phyloP scores from a whole-genome alignment of 202 grass and related monocot genomes.

The Panicum virgatum region DNA sequence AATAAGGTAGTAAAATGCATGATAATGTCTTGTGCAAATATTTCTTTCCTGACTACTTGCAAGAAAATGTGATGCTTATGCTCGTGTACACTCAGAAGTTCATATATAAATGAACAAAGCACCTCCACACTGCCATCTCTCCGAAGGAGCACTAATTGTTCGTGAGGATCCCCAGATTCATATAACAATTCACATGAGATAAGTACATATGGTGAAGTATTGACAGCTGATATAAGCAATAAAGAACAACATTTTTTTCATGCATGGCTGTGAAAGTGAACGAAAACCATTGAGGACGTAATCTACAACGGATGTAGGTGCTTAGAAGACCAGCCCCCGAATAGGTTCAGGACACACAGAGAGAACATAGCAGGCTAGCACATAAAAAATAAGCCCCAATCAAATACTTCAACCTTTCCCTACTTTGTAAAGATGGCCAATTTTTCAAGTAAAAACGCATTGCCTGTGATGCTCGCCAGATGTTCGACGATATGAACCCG shows the following conservation, averaged over 20 bases:
- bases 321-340: not conserved
- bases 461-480: not conserved
- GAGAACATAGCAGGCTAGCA: not conserved
- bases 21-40: not conserved
- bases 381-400: not conserved
- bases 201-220: not conserved
- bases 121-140: not conserved
- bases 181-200: not conserved
- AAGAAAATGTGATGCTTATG: not conserved
- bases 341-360: not conserved
- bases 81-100: not conserved
- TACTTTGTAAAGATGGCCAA: not conserved
- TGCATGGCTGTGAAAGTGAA: not conserved
- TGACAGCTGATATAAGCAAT: not conserved
- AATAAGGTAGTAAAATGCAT: too few relatives aligned
- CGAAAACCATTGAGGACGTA: not conserved
- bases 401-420: not conserved
- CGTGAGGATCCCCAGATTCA: not conserved
- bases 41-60: not conserved
- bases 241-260: not conserved
- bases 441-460: constrained; percentile 1
- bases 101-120: not conserved
- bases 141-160: not conserved
- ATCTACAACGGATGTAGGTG: not conserved
- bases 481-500: constrained; percentile 38